These are phyloP conservation scores for Axilococcus clingmanii DNA, from an alignment of 139 green algal species.

Conservation along the genomic window DNA sequence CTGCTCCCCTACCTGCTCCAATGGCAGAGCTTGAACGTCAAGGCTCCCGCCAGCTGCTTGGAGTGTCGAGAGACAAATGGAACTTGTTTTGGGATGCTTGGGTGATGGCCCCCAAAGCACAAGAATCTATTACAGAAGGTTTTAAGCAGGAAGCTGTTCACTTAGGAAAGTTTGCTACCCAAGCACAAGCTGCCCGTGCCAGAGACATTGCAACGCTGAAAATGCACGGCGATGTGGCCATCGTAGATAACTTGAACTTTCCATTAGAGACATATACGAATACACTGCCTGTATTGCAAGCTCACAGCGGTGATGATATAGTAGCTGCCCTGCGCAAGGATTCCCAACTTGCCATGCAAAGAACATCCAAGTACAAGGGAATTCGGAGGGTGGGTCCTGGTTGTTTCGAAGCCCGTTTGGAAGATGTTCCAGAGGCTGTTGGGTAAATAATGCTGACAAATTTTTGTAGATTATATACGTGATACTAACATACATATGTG, in stretches of 20 bases:
- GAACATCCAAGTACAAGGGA: slow-evolving; percentile 20
- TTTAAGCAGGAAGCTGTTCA: slow-evolving; percentile 7
- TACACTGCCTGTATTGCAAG: slow-evolving; percentile 8
- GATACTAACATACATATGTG: background rate
- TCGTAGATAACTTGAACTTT: slow-evolving; percentile 17
- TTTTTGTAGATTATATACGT: slow-evolving; percentile 1
- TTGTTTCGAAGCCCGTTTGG: slow-evolving; percentile 11
- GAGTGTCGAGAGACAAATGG: slow-evolving; percentile 12
- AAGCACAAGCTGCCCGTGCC: slow-evolving; percentile 13
- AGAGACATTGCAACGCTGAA: slow-evolving; percentile 22
- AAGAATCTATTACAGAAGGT: background rate
- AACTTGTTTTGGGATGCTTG: slow-evolving; percentile 20
- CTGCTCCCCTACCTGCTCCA: background rate
- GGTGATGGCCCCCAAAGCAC: background rate
- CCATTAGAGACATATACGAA: slow-evolving; percentile 2
- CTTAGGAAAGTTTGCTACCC: slow-evolving; percentile 21
- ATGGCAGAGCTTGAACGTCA: background rate
- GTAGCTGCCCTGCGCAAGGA: slow-evolving; percentile 19
- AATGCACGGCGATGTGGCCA: slow-evolving; percentile 2
- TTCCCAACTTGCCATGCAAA: slow-evolving; percentile 1
- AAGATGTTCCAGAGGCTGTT: background rate
- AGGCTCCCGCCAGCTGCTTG: background rate
- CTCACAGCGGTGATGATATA: slow-evolving; percentile 9
- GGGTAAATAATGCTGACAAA: background rate
- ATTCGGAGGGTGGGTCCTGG: slow-evolving; percentile 4